Conservation (phyloP, 1,284 basidiomycete species). For the Malassezia slooffiae region DNA sequence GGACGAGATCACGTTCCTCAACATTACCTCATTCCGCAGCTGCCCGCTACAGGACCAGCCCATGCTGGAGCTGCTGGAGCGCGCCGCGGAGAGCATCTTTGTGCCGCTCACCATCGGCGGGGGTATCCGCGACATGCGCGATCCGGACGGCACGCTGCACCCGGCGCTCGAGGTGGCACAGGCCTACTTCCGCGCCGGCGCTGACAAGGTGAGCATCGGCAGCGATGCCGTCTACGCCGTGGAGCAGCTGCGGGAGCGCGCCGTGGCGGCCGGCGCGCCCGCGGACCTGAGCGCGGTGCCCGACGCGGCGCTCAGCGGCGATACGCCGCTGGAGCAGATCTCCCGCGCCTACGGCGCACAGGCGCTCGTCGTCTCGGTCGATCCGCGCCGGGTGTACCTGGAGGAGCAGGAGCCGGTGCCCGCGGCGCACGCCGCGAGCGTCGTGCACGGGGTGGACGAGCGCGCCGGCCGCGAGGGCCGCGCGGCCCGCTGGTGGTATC, state of each 20-base stretch:
- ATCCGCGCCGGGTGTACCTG: slow-evolving; percentile 81
- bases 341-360: slow-evolving; percentile 83
- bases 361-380: slow-evolving; percentile 94
- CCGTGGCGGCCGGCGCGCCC: slow-evolving; percentile 68
- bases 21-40: slow-evolving; percentile 97
- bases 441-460: slow-evolving; percentile 30
- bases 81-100: slow-evolving; percentile 79
- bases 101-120: slow-evolving; percentile 98
- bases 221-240: slow-evolving; percentile 89
- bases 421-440: slow-evolving; percentile 47
- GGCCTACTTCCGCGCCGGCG: slow-evolving; percentile 90
- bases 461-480: slow-evolving; percentile 51
- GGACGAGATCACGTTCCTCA: slow-evolving; percentile 93
- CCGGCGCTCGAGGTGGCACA: slow-evolving; percentile 87
- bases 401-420: slow-evolving; percentile 51
- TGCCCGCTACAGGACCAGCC: slow-evolving; percentile 92
- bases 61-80: slow-evolving; percentile 88
- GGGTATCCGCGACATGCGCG: slow-evolving; percentile 89
- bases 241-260: slow-evolving; percentile 58
- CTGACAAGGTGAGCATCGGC: slow-evolving; percentile 92
- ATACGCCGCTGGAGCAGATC: slow-evolving; percentile 85
- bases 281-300: slow-evolving; percentile 73
- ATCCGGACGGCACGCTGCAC: slow-evolving; percentile 81
- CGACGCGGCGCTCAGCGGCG: slow-evolving; percentile 36
- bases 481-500: slow-evolving; percentile 85